Evolutionary conservation across 768 basidiomycete genomes (phyloP).

Genomic region (Suillus cothurnatus): DNA sequence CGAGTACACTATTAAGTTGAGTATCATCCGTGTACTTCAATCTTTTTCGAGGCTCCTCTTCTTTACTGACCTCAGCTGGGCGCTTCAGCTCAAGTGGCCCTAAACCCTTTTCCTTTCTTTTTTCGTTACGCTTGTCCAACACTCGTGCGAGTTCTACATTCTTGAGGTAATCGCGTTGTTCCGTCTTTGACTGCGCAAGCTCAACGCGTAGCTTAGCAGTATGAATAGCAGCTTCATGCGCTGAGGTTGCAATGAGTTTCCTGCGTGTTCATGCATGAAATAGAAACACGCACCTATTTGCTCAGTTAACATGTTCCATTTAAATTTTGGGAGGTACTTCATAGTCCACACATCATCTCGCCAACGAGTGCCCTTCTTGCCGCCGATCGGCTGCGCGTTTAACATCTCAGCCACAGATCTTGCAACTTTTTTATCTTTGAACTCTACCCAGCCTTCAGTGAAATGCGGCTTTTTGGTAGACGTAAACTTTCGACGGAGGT

Average conservation of each 20-base stretch:
- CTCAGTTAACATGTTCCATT: conserved; percentile 98
- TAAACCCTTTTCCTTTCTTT: conserved; percentile 60
- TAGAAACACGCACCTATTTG: conserved; percentile 82
- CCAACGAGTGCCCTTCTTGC: conserved; percentile 89
- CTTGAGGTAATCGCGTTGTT: conserved; percentile 90
- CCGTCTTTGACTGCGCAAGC: conserved; percentile 81
- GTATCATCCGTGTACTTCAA: conserved; percentile 12
- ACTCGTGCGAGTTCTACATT: conserved; percentile 94
- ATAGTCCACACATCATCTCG: conserved; percentile 99
- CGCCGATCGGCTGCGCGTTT: conserved; percentile 94
- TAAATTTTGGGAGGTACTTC: conserved; percentile 97
- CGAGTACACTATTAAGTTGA: conserved; percentile 47
- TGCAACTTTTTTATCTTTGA: conserved; percentile 91
- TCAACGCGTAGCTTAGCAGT: conserved; percentile 89
- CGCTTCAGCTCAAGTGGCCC: conserved; percentile 38
- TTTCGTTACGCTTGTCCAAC: conserved; percentile 76
- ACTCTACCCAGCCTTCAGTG: conserved; percentile 98
- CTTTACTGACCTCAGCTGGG: conserved; percentile 14
- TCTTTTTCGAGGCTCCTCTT: conserved; percentile 14
- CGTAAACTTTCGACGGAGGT: conserved; percentile 79
- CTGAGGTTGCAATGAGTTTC: conserved; percentile 43
- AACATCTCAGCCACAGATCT: conserved; percentile 91
- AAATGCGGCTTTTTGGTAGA: conserved; percentile 86
- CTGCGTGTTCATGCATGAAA: background rate
- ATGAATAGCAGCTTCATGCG: conserved; percentile 90